phyloP scores from a whole-genome alignment of 2,329 filamentous ascomycete species.

The Ceratocystis harringtonii region DNA sequence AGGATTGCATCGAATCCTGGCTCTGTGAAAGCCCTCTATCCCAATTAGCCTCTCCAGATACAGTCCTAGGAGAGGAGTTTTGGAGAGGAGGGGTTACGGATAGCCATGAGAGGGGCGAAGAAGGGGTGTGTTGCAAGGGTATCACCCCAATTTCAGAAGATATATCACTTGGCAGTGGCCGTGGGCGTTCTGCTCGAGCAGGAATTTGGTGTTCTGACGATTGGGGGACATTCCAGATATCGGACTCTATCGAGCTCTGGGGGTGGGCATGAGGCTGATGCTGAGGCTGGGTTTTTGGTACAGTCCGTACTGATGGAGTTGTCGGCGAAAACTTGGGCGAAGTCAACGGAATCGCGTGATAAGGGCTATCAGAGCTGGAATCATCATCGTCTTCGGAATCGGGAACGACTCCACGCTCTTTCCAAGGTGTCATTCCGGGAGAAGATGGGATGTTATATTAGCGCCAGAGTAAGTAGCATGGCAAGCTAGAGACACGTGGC shows the following conservation, averaged over 20 bases:
- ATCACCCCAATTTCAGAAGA: not conserved
- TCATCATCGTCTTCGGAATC: constrained; percentile 39
- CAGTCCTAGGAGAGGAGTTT: not conserved
- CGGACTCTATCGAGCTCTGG: not conserved
- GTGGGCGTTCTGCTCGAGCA: not conserved
- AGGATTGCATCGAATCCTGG: not conserved
- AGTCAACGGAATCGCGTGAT: constrained; percentile 14
- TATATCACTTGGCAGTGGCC: not conserved
- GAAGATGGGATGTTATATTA: not conserved
- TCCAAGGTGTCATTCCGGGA: constrained; percentile 32
- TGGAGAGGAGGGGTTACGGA: constrained; percentile 1
- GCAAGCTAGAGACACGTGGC: not conserved
- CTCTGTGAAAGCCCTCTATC: not conserved
- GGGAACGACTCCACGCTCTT: constrained; percentile 35
- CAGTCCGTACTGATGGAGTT: not conserved
- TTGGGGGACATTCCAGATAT: constrained; percentile 15
- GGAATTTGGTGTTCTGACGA: not conserved
- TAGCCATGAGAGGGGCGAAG: constrained; percentile 13
- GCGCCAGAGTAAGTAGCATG: not conserved
- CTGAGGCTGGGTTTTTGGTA: not conserved
- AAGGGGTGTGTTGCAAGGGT: not conserved
- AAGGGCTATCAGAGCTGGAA: constrained; percentile 28
- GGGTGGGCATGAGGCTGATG: not conserved
- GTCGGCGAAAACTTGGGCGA: not conserved
- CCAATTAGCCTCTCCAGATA: not conserved